Evolutionary conservation across 805 yeast genomes (phyloP).

Genomic region (Isabelozyma heimii): DNA sequence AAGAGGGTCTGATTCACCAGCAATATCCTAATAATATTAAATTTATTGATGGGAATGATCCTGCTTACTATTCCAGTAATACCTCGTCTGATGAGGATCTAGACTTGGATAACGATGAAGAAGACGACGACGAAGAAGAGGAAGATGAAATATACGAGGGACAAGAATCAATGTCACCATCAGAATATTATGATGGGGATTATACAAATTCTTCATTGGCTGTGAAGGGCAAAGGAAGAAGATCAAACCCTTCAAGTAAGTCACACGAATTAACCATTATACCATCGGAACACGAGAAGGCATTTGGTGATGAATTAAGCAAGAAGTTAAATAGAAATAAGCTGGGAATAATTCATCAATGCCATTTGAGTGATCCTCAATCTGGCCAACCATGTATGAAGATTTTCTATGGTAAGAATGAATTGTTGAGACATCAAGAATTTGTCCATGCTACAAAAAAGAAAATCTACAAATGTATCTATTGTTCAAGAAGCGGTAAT

Average conservation of each 20-base stretch:
- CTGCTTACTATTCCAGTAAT: not conserved
- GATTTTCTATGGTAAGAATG: constrained; percentile 43
- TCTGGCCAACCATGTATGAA: constrained; percentile 32
- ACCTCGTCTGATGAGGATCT: not conserved
- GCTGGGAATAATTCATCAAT: constrained; percentile 38
- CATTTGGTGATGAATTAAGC: constrained; percentile 5
- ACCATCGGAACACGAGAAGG: constrained; percentile 1
- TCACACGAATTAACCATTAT: not conserved
- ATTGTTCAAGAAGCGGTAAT: constrained; percentile 30
- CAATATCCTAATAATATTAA: too few species aligned
- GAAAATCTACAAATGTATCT: constrained; percentile 39
- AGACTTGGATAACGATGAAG: not conserved
- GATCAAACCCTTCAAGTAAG: constrained; percentile 2
- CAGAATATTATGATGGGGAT: not conserved
- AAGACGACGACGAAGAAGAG: not conserved
- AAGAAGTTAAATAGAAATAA: constrained; percentile 11
- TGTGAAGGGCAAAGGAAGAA: not conserved
- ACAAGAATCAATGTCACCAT: not conserved
- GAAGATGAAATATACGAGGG: not conserved
- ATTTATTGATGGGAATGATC: not conserved
- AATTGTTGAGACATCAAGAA: constrained; percentile 42
- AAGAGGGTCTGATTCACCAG: not conserved
- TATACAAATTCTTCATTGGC: not conserved
- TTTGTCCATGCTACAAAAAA: constrained; percentile 45
- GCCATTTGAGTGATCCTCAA: constrained; percentile 35